Conservation (phyloP, 768 basidiomycete genomes). For the Thelephora aurantiotincta region DNA sequence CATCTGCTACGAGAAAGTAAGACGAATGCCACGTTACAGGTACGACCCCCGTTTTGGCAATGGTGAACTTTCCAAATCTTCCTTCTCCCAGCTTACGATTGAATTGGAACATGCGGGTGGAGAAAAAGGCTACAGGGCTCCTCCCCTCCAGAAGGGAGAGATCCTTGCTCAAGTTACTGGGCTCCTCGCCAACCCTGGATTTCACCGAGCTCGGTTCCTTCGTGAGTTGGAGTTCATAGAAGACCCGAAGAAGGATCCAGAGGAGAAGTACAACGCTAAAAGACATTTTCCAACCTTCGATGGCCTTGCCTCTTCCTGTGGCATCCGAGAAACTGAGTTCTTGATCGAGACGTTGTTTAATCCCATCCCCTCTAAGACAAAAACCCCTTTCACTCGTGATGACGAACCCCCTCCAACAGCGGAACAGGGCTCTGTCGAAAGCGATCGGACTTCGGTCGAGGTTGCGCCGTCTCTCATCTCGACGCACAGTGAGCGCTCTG, state of each 20-base stretch:
- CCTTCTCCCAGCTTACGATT: slow-evolving; percentile 35
- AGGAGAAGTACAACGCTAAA: slow-evolving; percentile 8
- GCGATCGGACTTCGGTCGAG: no score
- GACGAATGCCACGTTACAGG: slow-evolving; percentile 69
- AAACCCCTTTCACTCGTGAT: slow-evolving; percentile 15
- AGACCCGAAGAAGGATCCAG: neutral
- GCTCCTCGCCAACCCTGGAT: slow-evolving; percentile 36
- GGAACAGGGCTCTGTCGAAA: no score
- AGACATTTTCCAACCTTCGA: slow-evolving; percentile 15
- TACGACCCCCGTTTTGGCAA: slow-evolving; percentile 13
- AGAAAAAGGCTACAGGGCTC: slow-evolving; percentile 40
- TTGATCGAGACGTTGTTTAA: slow-evolving; percentile 76
- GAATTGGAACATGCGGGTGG: slow-evolving; percentile 41
- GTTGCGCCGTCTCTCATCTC: no score
- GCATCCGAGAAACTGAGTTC: slow-evolving; percentile 51
- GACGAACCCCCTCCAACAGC: neutral
- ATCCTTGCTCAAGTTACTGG: slow-evolving; percentile 55
- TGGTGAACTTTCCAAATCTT: neutral
- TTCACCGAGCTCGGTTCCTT: slow-evolving; percentile 32
- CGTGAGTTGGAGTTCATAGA: slow-evolving; percentile 23
- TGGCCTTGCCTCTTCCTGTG: slow-evolving; percentile 34
- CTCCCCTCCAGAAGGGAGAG: slow-evolving; percentile 58
- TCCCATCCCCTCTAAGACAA: slow-evolving; percentile 27
- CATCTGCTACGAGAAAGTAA: slow-evolving; percentile 63
- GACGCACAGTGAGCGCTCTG: no score